A percentile compares a stretch with the other conserved stretches of the same genome.
These are phyloP conservation scores for Friedmanniomyces simplex DNA, from an alignment of 495 filamentous ascomycete species.

Conservation along the genomic window DNA sequence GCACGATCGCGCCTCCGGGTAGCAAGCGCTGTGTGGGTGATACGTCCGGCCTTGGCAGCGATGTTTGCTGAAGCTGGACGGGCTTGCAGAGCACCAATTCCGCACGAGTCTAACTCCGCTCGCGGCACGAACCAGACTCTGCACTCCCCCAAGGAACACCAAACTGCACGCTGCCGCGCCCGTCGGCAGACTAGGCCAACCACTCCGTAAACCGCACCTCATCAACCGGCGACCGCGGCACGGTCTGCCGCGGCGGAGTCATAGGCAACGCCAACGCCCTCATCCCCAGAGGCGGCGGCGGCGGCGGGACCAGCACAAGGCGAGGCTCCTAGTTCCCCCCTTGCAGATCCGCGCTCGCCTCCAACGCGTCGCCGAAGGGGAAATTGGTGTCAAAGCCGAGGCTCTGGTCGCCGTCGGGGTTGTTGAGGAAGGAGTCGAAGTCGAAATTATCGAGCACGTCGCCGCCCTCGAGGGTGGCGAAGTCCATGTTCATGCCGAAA, in stretches of 20 bases:
- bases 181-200: neutral
- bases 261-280: neutral
- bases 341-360: neutral
- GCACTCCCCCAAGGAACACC: too few relatives aligned
- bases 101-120: too few relatives aligned
- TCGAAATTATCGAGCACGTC: slow-evolving; percentile 88
- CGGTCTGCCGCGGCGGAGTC: neutral
- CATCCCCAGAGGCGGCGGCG: neutral
- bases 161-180: too few relatives aligned
- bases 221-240: neutral
- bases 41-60: too few relatives aligned
- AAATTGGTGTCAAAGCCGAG: slow-evolving; percentile 43
- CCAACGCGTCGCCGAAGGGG: slow-evolving; percentile 11
- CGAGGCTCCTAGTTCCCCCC: neutral
- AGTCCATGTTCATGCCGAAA: slow-evolving; percentile 44
- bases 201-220: neutral
- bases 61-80: too few relatives aligned
- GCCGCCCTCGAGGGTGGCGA: slow-evolving; percentile 43
- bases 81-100: too few relatives aligned
- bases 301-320: neutral
- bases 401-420: slow-evolving; percentile 41
- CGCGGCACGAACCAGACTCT: too few relatives aligned
- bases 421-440: slow-evolving; percentile 86
- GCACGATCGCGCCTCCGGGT: too few relatives aligned
- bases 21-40: too few relatives aligned